A percentile compares a stretch with the other conserved stretches of the same genome.
phyloP scores from a whole-genome alignment of 306 rosid species.

The Erythrophleum fordii region DNA sequence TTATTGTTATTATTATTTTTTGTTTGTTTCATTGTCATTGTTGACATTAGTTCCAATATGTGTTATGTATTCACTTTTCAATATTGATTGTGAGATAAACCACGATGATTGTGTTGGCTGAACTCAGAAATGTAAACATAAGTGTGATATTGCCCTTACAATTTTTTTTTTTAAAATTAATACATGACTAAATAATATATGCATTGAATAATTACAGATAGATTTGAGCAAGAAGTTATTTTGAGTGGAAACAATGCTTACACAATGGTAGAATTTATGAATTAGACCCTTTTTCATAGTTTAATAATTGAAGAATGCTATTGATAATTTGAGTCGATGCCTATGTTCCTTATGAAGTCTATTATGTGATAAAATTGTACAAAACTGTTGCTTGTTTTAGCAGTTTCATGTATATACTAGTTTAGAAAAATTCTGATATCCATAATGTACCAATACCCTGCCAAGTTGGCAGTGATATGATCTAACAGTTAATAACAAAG shows the following conservation, averaged over 20 bases:
- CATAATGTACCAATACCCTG: too few relatives aligned
- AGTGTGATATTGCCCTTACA: too few relatives aligned
- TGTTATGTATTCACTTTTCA: constrained; percentile 19
- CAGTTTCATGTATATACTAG: neutral
- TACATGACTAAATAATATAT: too few relatives aligned
- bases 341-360: constrained; percentile 34
- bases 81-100: too few relatives aligned
- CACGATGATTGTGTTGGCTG: too few relatives aligned
- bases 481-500: too few relatives aligned
- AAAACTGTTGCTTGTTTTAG: constrained; percentile 27
- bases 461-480: too few relatives aligned
- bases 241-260: neutral
- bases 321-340: too few relatives aligned
- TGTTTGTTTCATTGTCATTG: constrained; percentile 6
- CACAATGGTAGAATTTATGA: constrained; percentile 12
- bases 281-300: neutral
- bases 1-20: neutral
- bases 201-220: neutral
- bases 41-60: constrained; percentile 2
- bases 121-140: too few relatives aligned
- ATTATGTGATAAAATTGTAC: neutral
- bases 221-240: neutral
- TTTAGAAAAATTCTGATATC: neutral
- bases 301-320: neutral
- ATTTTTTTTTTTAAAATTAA: too few relatives aligned